phyloP scores from a whole-genome alignment of 352 stramenopile genomes.

The Saprolegnia parasitica region DNA sequence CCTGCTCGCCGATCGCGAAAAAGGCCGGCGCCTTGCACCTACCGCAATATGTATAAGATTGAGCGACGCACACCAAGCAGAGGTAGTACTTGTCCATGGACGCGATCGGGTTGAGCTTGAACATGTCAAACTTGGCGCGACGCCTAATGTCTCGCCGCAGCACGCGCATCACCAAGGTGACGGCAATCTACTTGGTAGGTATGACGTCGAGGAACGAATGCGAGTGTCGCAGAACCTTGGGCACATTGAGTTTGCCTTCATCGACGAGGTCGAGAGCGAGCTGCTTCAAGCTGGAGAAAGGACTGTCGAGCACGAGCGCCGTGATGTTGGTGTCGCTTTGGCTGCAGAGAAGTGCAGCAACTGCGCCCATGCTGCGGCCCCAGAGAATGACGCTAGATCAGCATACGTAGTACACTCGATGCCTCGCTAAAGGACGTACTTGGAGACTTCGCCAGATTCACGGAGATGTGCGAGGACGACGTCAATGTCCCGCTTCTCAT shows the following conservation, averaged over 20 bases:
- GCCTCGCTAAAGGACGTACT: neutral
- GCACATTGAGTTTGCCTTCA: constrained; percentile 74
- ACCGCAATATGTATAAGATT: neutral
- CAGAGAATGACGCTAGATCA: constrained; percentile 49
- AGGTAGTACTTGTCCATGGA: constrained; percentile 57
- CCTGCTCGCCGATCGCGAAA: constrained; percentile 68
- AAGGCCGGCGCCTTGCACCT: constrained; percentile 60
- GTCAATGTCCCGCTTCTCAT: constrained; percentile 69
- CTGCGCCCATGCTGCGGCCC: constrained; percentile 76
- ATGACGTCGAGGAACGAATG: constrained; percentile 1
- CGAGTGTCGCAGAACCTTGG: constrained; percentile 42
- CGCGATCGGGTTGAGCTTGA: constrained; percentile 76
- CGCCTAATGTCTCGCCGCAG: constrained; percentile 76
- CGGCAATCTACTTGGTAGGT: constrained; percentile 33
- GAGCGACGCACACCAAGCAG: neutral
- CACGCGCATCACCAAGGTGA: constrained; percentile 77
- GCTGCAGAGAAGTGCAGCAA: constrained; percentile 65
- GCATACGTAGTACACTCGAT: neutral
- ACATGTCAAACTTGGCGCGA: constrained; percentile 83
- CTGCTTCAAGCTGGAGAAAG: constrained; percentile 69
- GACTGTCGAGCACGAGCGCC: constrained; percentile 79
- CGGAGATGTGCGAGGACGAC: constrained; percentile 64
- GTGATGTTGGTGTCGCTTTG: constrained; percentile 47
- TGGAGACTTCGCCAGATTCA: constrained; percentile 46
- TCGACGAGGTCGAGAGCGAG: constrained; percentile 72